Evolutionary conservation across 805 yeast genomes (phyloP), one percentile per base, ranked within the genome.

Genomic region (baker's yeast (Saccharomyces cerevisiae)): DNA sequence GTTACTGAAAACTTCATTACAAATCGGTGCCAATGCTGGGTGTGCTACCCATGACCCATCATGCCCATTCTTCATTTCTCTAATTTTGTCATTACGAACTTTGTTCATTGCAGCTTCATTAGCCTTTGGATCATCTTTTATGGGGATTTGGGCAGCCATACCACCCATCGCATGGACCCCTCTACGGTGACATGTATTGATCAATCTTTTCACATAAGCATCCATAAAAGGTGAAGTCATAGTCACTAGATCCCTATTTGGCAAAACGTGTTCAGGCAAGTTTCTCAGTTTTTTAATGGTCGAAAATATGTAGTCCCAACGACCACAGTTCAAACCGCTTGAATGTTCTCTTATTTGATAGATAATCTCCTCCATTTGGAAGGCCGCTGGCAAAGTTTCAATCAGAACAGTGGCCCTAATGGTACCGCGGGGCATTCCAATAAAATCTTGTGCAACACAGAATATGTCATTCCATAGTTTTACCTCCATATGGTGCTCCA

Each of bases 41-140:
- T 87, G 94, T n/a, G 92, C 92, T 66, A 87, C 87, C 95, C 95
- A 87, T 56, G 92, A 85, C 51, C 94, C 90, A 73, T 87, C 95
- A 72, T 88, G 89, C 51, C 94, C 94, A 53, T 86, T 84, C 51
- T 76, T 71, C 50, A 85, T 86, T 72, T 87, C 95, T 62, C 94
- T 76, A 59, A 84, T 77, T 72, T 87, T 87, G 71, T 87, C 95
- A 68, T 77, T 80, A 60, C 80, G 78, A 52, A 87, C 94, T 60
- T 84, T 85, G 51, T 78, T 81, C 83, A 87, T 79, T 9, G 91
- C 92, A 50, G 74, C 72, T 48, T 75, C 75, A 72, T 87, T 86
- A 57, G 82, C 80, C 56, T 74, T 79, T 41, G 77, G 74, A 64
- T 87, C 90, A 59, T 80, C 76, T 70, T 86, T 86, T 72, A 86